Evolutionary conservation across 2,329 filamentous ascomycete genomes (phyloP).

Genomic region (Podosphaera leucotricha): DNA sequence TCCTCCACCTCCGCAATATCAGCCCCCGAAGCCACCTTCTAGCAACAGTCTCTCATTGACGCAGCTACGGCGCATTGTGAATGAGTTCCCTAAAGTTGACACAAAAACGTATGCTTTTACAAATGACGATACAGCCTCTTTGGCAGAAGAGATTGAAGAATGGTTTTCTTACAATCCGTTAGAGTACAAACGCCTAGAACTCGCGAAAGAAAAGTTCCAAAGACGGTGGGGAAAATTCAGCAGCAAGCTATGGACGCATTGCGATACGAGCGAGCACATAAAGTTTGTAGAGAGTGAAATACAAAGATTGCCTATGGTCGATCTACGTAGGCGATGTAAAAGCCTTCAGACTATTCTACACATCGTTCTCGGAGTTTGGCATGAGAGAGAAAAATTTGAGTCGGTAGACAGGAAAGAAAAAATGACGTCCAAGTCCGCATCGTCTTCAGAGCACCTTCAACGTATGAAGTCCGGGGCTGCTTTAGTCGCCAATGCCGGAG

Average conservation of each 20-base stretch:
- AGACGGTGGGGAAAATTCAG: slow-evolving; percentile 41
- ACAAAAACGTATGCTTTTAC: slow-evolving; percentile 65
- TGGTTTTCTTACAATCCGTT: slow-evolving; percentile 89
- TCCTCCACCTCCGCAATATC: slow-evolving; percentile 17
- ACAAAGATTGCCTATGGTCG: slow-evolving; percentile 20
- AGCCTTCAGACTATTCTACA: slow-evolving; percentile 35
- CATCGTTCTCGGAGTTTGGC: slow-evolving; percentile 46
- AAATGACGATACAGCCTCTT: slow-evolving; percentile 47
- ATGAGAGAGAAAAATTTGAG: slow-evolving; percentile 29
- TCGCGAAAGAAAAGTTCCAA: slow-evolving; percentile 55
- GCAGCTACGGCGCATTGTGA: slow-evolving; percentile 49
- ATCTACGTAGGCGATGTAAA: slow-evolving; percentile 25
- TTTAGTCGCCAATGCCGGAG: slow-evolving; percentile 25
- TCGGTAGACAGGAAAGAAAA: slow-evolving; percentile 13
- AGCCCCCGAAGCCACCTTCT: slow-evolving; percentile 14
- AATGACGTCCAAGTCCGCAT: slow-evolving; percentile 23
- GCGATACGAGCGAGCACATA: slow-evolving; percentile 28
- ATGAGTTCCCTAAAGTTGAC: slow-evolving; percentile 47
- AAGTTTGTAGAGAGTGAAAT: slow-evolving; percentile 34
- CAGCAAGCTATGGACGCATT: slow-evolving; percentile 40
- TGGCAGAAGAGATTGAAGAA: slow-evolving; percentile 81
- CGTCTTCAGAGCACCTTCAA: slow-evolving; percentile 31
- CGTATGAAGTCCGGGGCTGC: slow-evolving; percentile 32
- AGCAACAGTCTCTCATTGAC: slow-evolving; percentile 32
- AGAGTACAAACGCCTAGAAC: slow-evolving; percentile 57